phyloP scores from a whole-genome alignment of 73 alveolate species.

The Tetrahymena malaccensis region DNA sequence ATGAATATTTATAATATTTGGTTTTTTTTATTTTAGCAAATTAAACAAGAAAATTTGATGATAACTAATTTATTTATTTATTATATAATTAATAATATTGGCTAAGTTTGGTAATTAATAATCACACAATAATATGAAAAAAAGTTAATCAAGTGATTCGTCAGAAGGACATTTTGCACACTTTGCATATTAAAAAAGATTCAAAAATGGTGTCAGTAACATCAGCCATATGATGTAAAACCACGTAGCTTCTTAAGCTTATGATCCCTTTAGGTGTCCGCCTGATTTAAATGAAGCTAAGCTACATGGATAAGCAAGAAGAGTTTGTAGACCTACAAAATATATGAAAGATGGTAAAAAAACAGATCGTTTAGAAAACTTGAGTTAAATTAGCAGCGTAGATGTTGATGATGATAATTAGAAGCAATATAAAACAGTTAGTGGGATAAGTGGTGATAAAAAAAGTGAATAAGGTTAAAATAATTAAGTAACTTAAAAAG shows the following conservation, averaged over 20 bases:
- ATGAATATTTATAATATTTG: background rate
- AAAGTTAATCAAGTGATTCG: background rate
- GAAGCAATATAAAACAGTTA: background rate
- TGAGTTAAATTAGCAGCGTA: background rate
- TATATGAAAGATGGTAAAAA: background rate
- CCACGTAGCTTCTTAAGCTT: background rate
- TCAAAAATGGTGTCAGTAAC: background rate
- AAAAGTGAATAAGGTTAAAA: background rate
- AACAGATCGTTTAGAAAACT: background rate
- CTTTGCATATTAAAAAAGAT: background rate
- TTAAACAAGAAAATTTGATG: too few relatives aligned
- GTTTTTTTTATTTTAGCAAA: background rate
- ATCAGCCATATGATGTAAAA: background rate
- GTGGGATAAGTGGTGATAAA: background rate
- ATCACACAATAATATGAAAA: background rate
- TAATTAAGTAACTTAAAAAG: background rate
- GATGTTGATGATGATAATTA: background rate
- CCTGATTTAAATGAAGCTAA: conserved; percentile 10
- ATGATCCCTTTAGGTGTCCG: conserved; percentile 4
- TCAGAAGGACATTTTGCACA: background rate
- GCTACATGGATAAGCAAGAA: conserved; percentile 3
- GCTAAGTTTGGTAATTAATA: background rate
- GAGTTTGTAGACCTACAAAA: background rate
- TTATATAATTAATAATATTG: too few relatives aligned
- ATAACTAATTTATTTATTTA: too few relatives aligned